A percentile compares a stretch with the other conserved stretches of the same genome.
Evolutionary conservation across 441 rosid genomes (phyloP).

Genomic region (Eruca vesicaria): DNA sequence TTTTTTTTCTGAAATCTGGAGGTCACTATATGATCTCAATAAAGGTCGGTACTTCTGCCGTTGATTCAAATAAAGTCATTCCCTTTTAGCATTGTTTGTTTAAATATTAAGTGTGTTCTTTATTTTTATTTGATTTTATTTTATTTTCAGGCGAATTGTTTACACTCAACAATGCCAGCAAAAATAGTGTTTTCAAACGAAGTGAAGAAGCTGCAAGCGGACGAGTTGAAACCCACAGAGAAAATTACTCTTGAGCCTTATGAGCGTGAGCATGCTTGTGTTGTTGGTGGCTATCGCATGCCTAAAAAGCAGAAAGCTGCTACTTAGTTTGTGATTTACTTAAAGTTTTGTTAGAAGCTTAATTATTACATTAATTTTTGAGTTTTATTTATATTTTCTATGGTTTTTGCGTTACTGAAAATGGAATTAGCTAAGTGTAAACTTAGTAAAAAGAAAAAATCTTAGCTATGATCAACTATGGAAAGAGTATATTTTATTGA

Average conservation of each 20-base stretch:
- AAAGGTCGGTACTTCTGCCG: not conserved
- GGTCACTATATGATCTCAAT: constrained; percentile 56
- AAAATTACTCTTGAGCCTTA: constrained; percentile 91
- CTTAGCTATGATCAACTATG: too few species aligned
- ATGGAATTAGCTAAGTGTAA: too few species aligned
- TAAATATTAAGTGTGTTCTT: not conserved
- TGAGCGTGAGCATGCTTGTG: constrained; percentile 95
- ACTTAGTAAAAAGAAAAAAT: too few species aligned
- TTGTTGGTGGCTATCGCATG: constrained; percentile 76
- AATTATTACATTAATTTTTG: too few species aligned
- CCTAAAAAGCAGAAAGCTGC: constrained; percentile 65
- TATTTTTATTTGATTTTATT: not conserved
- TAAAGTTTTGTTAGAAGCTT: too few species aligned
- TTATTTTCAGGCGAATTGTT: constrained; percentile 64
- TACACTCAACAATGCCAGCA: constrained; percentile 57
- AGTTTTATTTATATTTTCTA: too few species aligned
- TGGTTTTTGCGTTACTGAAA: too few species aligned
- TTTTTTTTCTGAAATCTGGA: constrained; percentile 77
- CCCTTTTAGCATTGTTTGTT: not conserved
- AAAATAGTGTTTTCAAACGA: constrained; percentile 79
- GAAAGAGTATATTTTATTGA: too few species aligned
- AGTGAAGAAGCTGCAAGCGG: constrained; percentile 78
- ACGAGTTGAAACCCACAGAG: constrained; percentile 80
- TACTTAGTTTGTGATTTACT: too few species aligned
- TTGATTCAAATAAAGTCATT: not conserved